phyloP scores from a whole-genome alignment of 768 basidiomycete genomes.

The Tulasnella sp. region DNA sequence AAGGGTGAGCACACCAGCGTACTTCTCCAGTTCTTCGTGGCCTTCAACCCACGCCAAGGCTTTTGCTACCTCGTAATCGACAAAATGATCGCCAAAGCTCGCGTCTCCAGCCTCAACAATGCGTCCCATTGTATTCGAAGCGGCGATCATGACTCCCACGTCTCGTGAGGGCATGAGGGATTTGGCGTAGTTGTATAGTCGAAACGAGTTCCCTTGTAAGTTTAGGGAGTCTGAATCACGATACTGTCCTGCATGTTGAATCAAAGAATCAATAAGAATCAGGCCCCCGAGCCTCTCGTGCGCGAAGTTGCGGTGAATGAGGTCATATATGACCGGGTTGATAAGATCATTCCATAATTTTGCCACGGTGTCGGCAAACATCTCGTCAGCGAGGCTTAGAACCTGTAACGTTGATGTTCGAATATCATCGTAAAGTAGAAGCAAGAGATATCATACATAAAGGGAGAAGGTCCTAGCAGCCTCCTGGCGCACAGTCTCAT shows the following conservation, averaged over 20 bases:
- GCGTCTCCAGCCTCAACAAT: conserved; percentile 77
- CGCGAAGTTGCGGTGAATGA: conserved; percentile 69
- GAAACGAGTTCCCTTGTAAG: conserved; percentile 45
- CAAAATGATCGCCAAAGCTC: conserved; percentile 77
- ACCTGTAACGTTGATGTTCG: too few species aligned
- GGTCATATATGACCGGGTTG: conserved; percentile 64
- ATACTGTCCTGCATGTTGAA: conserved; percentile 68
- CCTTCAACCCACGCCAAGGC: conserved; percentile 71
- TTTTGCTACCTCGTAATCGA: conserved; percentile 78
- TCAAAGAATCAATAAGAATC: conserved; percentile 72
- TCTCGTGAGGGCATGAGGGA: conserved; percentile 84
- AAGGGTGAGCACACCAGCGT: conserved; percentile 86
- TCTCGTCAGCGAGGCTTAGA: conserved; percentile 57
- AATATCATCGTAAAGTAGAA: too few species aligned
- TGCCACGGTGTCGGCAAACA: conserved; percentile 67
- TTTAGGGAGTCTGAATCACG: conserved; percentile 67
- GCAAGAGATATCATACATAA: neutral
- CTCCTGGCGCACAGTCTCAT: conserved; percentile 20
- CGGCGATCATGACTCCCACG: conserved; percentile 85
- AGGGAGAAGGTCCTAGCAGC: conserved; percentile 15
- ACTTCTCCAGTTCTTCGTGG: conserved; percentile 67
- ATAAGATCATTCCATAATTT: conserved; percentile 83
- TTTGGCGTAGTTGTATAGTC: conserved; percentile 88
- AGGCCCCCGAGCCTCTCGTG: conserved; percentile 79
- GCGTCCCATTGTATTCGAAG: conserved; percentile 79